These are phyloP conservation scores for Didymella segeticola DNA, from an alignment of 2,329 filamentous ascomycete genomes.

Conservation along the genomic window DNA sequence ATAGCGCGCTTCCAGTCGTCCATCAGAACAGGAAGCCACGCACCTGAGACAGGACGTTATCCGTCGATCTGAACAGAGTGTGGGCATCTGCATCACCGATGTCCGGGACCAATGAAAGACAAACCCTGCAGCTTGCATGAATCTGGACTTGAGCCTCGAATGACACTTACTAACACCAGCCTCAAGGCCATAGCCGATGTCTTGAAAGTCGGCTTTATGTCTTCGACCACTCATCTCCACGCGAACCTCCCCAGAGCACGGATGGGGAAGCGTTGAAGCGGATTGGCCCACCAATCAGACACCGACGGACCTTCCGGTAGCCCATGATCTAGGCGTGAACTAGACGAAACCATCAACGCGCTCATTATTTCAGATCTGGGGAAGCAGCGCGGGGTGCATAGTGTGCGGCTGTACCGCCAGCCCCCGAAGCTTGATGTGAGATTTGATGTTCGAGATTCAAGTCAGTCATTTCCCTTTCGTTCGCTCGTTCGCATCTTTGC, in stretches of 20 bases:
- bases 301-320: background rate
- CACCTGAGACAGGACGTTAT: background rate
- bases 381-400: conserved; percentile 9
- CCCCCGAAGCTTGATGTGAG: conserved; percentile 8
- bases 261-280: background rate
- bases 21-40: conserved; percentile 8
- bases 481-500: background rate
- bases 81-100: conserved; percentile 1
- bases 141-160: conserved; percentile 4
- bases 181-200: conserved; percentile 11
- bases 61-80: conserved; percentile 5
- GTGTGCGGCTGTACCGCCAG: background rate
- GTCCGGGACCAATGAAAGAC: background rate
- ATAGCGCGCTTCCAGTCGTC: conserved; percentile 2
- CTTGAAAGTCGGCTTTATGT: conserved; percentile 10
- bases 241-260: conserved; percentile 2
- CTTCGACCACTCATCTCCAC: background rate
- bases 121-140: conserved; percentile 3
- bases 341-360: conserved; percentile 6
- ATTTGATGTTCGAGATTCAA: background rate
- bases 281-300: background rate
- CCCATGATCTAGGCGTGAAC: background rate
- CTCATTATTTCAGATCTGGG: conserved; percentile 3
- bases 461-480: background rate
- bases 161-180: background rate